Evolutionary conservation across 495 filamentous ascomycete species (phyloP).

Genomic region (Aspergillus carlsbadensis): DNA sequence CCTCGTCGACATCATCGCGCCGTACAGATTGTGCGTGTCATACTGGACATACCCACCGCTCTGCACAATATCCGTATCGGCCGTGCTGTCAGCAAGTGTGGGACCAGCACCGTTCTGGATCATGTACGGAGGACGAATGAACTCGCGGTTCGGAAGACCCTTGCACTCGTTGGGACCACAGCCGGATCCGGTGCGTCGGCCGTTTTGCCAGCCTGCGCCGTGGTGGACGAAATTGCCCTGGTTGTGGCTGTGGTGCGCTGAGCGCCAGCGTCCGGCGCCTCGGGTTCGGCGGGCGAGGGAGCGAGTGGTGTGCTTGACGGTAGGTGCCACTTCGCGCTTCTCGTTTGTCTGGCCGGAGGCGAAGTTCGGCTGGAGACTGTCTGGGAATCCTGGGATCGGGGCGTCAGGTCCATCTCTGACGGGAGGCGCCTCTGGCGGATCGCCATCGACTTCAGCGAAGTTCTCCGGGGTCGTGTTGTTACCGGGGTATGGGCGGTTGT

Average conservation of each 20-base stretch:
- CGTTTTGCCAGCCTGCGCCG: conserved; percentile 2
- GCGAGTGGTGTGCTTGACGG: conserved; percentile 3
- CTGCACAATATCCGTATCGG: conserved; percentile 73
- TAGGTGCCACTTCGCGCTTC: conserved; percentile 31
- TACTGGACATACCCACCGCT: conserved; percentile 67
- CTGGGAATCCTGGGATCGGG: conserved; percentile 69
- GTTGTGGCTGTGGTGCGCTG: neutral
- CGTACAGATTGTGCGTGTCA: conserved; percentile 84
- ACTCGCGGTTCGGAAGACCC: conserved; percentile 55
- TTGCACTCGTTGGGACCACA: conserved; percentile 8
- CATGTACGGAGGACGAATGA: conserved; percentile 70
- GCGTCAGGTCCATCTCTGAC: conserved; percentile 48
- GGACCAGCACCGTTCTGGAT: conserved; percentile 73
- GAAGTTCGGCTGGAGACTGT: conserved; percentile 62
- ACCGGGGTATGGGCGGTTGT: conserved; percentile 62
- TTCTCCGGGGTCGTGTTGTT: conserved; percentile 49
- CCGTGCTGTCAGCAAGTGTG: conserved; percentile 65
- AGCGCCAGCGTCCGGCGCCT: conserved; percentile 21
- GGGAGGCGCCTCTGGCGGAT: conserved; percentile 64
- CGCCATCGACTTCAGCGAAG: conserved; percentile 49
- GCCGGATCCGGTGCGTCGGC: neutral
- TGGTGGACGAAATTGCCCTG: neutral
- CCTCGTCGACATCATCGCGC: conserved; percentile 76
- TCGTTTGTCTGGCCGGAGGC: conserved; percentile 12
- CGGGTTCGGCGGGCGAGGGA: conserved; percentile 14